Conservation (phyloP, 2,329 filamentous ascomycete genomes). For the Cladophialophora yegresii region DNA sequence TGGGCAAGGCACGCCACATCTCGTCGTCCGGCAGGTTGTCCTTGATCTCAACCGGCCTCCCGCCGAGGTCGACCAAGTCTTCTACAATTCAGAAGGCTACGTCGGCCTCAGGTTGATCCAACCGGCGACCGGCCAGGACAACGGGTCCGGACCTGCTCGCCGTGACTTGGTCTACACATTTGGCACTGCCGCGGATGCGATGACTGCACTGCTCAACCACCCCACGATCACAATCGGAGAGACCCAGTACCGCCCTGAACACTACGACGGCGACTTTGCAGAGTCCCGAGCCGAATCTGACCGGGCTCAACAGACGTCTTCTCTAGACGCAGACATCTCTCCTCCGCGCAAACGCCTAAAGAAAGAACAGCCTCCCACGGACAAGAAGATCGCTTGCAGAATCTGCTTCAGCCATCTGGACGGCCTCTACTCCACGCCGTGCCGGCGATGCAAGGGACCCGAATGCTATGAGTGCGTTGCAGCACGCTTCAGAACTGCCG, state of each 20-base stretch:
- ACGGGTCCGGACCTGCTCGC: not conserved
- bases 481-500: slow-evolving; percentile 22
- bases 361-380: slow-evolving; percentile 1
- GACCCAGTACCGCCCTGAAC: slow-evolving; percentile 4
- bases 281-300: slow-evolving; percentile 10
- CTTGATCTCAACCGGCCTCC: slow-evolving; percentile 8
- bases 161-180: slow-evolving; percentile 23
- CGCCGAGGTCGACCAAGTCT: slow-evolving; percentile 10
- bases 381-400: slow-evolving; percentile 13
- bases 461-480: slow-evolving; percentile 30
- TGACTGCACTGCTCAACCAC: slow-evolving; percentile 9
- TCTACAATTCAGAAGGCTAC: slow-evolving; percentile 17
- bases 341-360: slow-evolving; percentile 15
- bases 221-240: slow-evolving; percentile 8
- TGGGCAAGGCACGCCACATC: slow-evolving; percentile 5
- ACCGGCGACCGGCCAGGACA: not conserved
- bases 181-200: slow-evolving; percentile 26
- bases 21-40: slow-evolving; percentile 1
- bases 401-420: slow-evolving; percentile 23
- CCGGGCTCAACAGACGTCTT: not conserved
- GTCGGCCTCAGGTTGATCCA: slow-evolving; percentile 3
- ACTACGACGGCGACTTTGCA: slow-evolving; percentile 7
- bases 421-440: slow-evolving; percentile 25
- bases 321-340: slow-evolving; percentile 11
- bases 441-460: slow-evolving; percentile 22